Conservation (phyloP, 2,329 filamentous ascomycete species). For the Fragosphaeria purpurea region DNA sequence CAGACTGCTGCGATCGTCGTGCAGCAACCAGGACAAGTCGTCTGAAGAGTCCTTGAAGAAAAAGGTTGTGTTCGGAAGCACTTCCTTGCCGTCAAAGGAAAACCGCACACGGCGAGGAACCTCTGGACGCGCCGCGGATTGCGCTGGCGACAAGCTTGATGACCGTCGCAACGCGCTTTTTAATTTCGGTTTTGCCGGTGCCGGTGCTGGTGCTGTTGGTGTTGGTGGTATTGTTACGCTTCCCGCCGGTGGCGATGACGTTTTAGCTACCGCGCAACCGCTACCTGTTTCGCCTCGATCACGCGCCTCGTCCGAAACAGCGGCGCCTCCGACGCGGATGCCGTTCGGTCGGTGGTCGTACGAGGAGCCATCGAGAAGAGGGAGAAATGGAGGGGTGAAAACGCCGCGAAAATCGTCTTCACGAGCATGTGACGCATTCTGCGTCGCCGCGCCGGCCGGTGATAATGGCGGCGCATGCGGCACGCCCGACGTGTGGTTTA, state of each 20-base stretch:
- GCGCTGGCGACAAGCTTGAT: constrained; percentile 33
- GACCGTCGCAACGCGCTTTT: constrained; percentile 50
- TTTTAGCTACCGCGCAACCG: constrained; percentile 10
- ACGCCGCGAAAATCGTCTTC: constrained; percentile 52
- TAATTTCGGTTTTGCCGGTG: constrained; percentile 27
- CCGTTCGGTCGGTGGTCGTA: background rate
- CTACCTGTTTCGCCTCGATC: too few species aligned
- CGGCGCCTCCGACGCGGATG: constrained; percentile 10
- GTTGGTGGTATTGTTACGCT: background rate
- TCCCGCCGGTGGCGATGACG: background rate
- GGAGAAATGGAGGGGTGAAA: constrained; percentile 53
- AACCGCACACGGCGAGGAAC: constrained; percentile 51
- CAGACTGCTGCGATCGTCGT: background rate
- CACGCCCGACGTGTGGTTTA: constrained; percentile 27
- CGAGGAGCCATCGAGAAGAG: constrained; percentile 43
- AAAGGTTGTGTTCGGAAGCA: constrained; percentile 35
- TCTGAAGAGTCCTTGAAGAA: background rate
- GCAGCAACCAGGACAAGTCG: constrained; percentile 12
- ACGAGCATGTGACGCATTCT: constrained; percentile 18
- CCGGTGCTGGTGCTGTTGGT: background rate
- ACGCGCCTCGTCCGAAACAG: too few species aligned
- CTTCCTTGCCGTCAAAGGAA: constrained; percentile 49
- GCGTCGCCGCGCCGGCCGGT: background rate
- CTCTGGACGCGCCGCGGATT: background rate
- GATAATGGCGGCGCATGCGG: constrained; percentile 22